These are phyloP conservation scores for Pseudogymnoascus sp. DNA, from an alignment of 2,329 filamentous ascomycete genomes.

Conservation along the genomic window DNA sequence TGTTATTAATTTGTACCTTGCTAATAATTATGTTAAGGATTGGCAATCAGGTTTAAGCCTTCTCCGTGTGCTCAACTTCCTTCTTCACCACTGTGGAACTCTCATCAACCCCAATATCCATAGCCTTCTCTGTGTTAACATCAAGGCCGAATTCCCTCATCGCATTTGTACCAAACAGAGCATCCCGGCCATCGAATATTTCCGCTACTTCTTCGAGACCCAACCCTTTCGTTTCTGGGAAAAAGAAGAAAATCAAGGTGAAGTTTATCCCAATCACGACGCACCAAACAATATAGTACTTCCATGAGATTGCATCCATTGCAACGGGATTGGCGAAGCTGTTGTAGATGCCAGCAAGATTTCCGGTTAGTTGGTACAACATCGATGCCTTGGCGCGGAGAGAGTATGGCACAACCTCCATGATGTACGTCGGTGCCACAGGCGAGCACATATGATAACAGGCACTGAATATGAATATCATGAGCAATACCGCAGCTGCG, in stretches of 20 bases:
- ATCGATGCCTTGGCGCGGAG: slow-evolving; percentile 28
- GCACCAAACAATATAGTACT: slow-evolving; percentile 13
- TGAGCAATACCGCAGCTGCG: slow-evolving; percentile 29
- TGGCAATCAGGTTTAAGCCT: neutral
- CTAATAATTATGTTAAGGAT: neutral
- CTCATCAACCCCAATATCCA: neutral
- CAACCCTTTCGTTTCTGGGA: slow-evolving; percentile 56
- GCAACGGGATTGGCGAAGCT: slow-evolving; percentile 16
- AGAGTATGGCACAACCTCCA: slow-evolving; percentile 36
- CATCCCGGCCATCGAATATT: slow-evolving; percentile 13
- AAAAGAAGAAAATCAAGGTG: slow-evolving; percentile 53
- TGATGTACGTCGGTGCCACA: slow-evolving; percentile 38
- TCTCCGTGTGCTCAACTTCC: slow-evolving; percentile 2
- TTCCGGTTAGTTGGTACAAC: slow-evolving; percentile 26
- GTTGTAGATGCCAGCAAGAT: slow-evolving; percentile 23
- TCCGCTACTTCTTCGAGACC: slow-evolving; percentile 55
- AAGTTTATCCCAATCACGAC: slow-evolving; percentile 14
- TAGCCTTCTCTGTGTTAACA: neutral
- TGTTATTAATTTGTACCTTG: no score
- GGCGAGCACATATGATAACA: slow-evolving; percentile 33
- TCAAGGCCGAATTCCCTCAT: slow-evolving; percentile 9
- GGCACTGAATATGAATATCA: slow-evolving; percentile 29
- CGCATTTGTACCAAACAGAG: slow-evolving; percentile 5
- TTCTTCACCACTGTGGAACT: neutral
- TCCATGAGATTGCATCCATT: slow-evolving; percentile 16